These are phyloP conservation scores for Arthrobotrys sphaeroides DNA, from an alignment of 2,329 filamentous ascomycete species.

Conservation along the genomic window DNA sequence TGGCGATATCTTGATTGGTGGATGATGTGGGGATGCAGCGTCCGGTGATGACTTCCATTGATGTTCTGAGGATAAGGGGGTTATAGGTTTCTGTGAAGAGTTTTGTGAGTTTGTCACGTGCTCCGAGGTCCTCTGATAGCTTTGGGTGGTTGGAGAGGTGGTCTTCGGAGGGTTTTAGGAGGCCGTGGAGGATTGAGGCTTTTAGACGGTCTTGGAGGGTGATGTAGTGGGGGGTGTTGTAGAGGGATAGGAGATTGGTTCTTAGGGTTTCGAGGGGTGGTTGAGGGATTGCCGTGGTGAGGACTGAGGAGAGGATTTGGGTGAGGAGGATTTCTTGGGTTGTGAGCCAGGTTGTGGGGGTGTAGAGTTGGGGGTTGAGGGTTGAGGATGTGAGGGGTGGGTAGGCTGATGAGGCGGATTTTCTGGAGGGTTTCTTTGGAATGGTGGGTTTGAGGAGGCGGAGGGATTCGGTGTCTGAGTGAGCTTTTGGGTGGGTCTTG, in stretches of 20 bases:
- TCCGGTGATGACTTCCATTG: conserved; percentile 70
- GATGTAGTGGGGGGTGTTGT: conserved; percentile 32
- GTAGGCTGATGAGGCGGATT: conserved; percentile 48
- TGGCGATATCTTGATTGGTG: neutral
- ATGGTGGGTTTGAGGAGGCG: conserved; percentile 18
- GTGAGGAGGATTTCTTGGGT: conserved; percentile 38
- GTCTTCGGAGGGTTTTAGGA: conserved; percentile 38
- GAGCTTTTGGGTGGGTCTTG: conserved; percentile 10
- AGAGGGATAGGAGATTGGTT: conserved; percentile 9
- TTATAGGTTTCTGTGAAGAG: conserved; percentile 71
- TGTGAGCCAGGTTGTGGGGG: conserved; percentile 16
- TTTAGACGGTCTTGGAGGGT: conserved; percentile 40
- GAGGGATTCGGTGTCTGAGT: conserved; percentile 42
- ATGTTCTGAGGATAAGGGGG: conserved; percentile 64
- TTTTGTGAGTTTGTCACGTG: conserved; percentile 68
- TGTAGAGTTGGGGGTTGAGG: conserved; percentile 25
- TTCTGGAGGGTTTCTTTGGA: conserved; percentile 32
- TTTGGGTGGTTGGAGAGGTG: conserved; percentile 19
- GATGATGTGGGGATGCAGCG: conserved; percentile 59
- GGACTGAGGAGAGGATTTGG: conserved; percentile 24
- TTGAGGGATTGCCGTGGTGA: neutral
- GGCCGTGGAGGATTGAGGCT: conserved; percentile 42
- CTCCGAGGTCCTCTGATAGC: conserved; percentile 67
- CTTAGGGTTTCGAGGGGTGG: neutral
- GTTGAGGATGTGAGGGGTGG: conserved; percentile 6